Base-by-base conservation (phyloP, 2,329 filamentous ascomycete genomes). In the Cercospora canescens region DNA sequence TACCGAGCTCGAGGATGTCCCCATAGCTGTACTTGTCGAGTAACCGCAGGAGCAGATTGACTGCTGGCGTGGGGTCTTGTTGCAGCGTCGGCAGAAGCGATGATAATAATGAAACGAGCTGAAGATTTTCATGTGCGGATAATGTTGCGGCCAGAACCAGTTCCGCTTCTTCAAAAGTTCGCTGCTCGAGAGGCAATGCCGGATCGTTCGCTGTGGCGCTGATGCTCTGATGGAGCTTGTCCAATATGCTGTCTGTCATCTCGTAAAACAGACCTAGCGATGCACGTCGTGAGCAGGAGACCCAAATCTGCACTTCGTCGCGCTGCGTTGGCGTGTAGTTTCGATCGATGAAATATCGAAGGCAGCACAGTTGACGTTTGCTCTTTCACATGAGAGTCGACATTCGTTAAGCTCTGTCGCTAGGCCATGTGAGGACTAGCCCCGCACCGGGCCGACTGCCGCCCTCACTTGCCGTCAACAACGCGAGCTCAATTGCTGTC, bases 21-120 rank as follows among this genome's bases (percentile, higher is more conserved):
- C 79, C 76, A 71, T 86, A 86, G 63, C 75, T 82, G 73, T 81
- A 83, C 18, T 83, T 83, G 8, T 76, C 75, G 9, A 84, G 77
- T 6, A 86, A 79, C 66, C 82, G 83, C 60, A 81, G 80, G 21
- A 85, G 81, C 30, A 89, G 81, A 24, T 81, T 81, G 14, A 83
- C 84, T 35, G 87, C 76, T 26, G 86, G 84, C 14, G 82, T 81
- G 9, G 87, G 87, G 68, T 88, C 85, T 75, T 88, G 84, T 69
- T 86, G 84, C 5, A 89, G 76, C 5, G 81, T 76, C 8, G 83
- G 82, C 18, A 88, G 75, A 9, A 87, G 77, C 55, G 79, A 75
- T 18, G 85, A 83, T 55, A 88, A 79, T 67, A 84, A 81, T 16
- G 77, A 63, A 39, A 82, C 78, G 8, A 83, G 73, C 2, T 74